Evolutionary conservation across 805 yeast species (phyloP), one percentile per base, ranked within the genome.

Genomic region (Candida palmyrensis): DNA sequence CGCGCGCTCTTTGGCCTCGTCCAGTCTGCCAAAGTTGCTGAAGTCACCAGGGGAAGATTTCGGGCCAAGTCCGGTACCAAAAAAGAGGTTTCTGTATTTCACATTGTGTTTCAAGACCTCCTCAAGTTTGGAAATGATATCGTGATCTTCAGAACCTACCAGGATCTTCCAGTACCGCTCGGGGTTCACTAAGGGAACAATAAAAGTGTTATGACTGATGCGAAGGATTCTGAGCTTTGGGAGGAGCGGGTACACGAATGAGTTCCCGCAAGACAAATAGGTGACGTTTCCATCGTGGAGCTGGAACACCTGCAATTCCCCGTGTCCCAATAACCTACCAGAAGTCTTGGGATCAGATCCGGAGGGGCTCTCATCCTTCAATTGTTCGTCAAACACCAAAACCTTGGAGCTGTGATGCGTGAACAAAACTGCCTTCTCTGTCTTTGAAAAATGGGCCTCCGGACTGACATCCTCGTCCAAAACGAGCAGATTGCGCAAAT

Each of bases 171-270:
- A 85, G 53, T 76, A 82, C 45, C 90, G 60, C 41, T 77, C 81
- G 0, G 94, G 94, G 45, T 82, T 83, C 18, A 75, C 75, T 37
- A 85, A 66, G 1, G 87, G 79, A 12, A 84, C 51, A 2, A 81
- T 65, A 43, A 79, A 80, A 43, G 69, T 72, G 31, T 62, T 63
- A 29, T 38, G 41, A 15, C 61, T 57, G 8, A 71, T 65, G 44
- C 83, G 60, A 39, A 82, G 53, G 2, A 85, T 64, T 44, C 76
- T 73, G 34, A 80, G 53, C 39, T 69, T 73, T 3, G 87, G 85
- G 33, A 85, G 57, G 10, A 85, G 71, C 3, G 95, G 94, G 48
- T 83, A 83, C 2, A 83, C 73, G 24, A 85, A 73, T 4, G 76
- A 64, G n/a, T 56, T 53, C 0, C 84, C 88, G 56, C 87, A 81